Conservation (phyloP, 352 stramenopile genomes). For the Peronosclerospora sorghi region DNA sequence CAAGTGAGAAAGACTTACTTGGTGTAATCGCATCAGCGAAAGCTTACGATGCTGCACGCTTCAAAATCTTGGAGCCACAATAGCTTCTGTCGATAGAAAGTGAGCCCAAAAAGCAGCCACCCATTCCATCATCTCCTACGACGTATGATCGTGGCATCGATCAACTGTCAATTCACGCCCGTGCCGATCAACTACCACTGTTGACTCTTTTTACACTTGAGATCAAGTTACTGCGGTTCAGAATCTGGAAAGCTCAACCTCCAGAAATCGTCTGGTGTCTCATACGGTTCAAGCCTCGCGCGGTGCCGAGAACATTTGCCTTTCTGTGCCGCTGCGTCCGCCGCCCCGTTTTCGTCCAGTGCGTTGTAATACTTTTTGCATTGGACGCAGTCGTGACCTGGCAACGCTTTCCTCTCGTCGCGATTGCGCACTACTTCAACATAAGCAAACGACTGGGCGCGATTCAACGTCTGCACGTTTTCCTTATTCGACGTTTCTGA, state of each 20-base stretch:
- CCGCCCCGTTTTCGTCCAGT: conserved; percentile 32
- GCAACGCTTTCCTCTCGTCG: conserved; percentile 42
- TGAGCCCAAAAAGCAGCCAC: too few species aligned
- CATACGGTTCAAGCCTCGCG: conserved; percentile 54
- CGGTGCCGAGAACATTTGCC: conserved; percentile 65
- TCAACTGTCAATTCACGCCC: too few species aligned
- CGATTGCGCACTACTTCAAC: conserved; percentile 77
- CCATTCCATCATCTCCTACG: too few species aligned
- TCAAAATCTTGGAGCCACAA: too few species aligned
- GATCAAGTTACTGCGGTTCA: conserved; percentile 4
- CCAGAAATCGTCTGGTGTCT: conserved; percentile 83
- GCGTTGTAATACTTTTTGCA: conserved; percentile 76
- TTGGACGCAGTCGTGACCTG: conserved; percentile 55
- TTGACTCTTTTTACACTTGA: too few species aligned
- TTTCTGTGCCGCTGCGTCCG: conserved; percentile 30
- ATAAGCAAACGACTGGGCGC: conserved; percentile 25
- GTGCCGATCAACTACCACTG: too few species aligned
- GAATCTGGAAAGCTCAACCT: conserved; percentile 75
- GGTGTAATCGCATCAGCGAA: too few species aligned
- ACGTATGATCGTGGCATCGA: too few species aligned
- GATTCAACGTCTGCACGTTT: conserved; percentile 4
- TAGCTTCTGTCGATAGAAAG: too few species aligned
- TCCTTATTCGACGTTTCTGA: conserved; percentile 6
- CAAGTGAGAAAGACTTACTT: too few species aligned
- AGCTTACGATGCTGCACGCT: too few species aligned